Evolutionary conservation across 768 basidiomycete species (phyloP).

Genomic region (Amanita subjunquillea): DNA sequence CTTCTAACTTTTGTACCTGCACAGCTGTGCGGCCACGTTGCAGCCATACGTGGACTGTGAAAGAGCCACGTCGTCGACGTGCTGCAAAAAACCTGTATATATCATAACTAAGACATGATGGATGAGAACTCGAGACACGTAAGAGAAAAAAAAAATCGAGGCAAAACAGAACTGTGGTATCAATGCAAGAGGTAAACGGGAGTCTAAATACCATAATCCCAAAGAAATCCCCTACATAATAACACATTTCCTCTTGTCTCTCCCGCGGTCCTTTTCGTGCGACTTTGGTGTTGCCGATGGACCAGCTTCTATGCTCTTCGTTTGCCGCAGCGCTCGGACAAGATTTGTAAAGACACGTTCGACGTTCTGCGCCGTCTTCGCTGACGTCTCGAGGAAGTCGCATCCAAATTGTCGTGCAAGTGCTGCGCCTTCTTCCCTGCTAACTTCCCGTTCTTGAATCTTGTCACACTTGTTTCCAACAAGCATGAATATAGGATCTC

Average conservation of each 20-base stretch:
- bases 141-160: conserved; percentile 14
- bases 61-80: not conserved
- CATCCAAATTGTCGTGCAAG: conserved; percentile 81
- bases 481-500: conserved; percentile 82
- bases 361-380: conserved; percentile 89
- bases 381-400: conserved; percentile 94
- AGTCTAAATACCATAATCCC: conserved; percentile 62
- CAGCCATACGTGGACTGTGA: not conserved
- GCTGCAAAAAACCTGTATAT: conserved; percentile 3
- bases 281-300: conserved; percentile 27
- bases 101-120: conserved; percentile 15
- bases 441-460: conserved; percentile 84
- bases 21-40: not conserved
- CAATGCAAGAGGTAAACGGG: conserved; percentile 71
- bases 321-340: conserved; percentile 73
- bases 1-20: not conserved
- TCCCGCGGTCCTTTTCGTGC: conserved; percentile 15
- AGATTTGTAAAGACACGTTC: conserved; percentile 84
- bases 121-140: conserved; percentile 10
- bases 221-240: conserved; percentile 68
- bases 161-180: conserved; percentile 53
- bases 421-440: conserved; percentile 77
- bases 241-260: conserved; percentile 51
- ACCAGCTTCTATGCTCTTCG: conserved; percentile 44
- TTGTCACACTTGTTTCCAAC: conserved; percentile 97